Conservation (phyloP, 257 asterid genomes). For the Fraxinus pennsylvanica region DNA sequence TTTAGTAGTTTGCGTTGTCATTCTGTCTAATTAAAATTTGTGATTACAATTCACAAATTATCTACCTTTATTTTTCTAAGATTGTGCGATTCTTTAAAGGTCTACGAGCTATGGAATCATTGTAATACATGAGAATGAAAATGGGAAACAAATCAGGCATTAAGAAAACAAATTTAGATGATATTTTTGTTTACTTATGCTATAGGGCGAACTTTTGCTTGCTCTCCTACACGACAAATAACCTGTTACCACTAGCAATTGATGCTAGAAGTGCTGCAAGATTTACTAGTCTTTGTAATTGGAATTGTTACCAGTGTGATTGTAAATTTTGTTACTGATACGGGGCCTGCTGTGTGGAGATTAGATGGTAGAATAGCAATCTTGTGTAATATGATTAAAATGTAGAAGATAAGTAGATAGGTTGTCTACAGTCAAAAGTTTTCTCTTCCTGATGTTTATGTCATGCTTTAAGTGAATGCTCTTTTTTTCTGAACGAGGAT, state of each 20-base stretch:
- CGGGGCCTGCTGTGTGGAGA: neutral
- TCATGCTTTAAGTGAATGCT: neutral
- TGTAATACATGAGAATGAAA: neutral
- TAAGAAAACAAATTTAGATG: neutral
- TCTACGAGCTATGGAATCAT: neutral
- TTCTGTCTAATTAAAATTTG: neutral
- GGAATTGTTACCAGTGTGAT: constrained; percentile 2
- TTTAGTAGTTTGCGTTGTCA: neutral
- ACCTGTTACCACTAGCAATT: neutral
- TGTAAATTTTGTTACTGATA: neutral
- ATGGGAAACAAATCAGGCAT: neutral
- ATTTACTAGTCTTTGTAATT: neutral
- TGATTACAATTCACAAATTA: neutral
- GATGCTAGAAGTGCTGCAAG: neutral
- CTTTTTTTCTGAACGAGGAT: neutral
- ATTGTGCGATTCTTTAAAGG: neutral
- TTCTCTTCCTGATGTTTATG: constrained; percentile 13
- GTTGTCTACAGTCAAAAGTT: constrained; percentile 1
- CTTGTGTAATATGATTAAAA: neutral
- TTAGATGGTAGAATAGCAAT: constrained; percentile 1
- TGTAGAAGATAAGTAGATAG: constrained; percentile 5
- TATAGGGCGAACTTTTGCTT: neutral
- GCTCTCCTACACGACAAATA: constrained; percentile 6
- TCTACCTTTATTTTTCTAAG: neutral
- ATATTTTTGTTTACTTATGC: no score